These are phyloP conservation scores for Achaetomiella virescens DNA, from an alignment of 495 filamentous ascomycete species.

Conservation along the genomic window DNA sequence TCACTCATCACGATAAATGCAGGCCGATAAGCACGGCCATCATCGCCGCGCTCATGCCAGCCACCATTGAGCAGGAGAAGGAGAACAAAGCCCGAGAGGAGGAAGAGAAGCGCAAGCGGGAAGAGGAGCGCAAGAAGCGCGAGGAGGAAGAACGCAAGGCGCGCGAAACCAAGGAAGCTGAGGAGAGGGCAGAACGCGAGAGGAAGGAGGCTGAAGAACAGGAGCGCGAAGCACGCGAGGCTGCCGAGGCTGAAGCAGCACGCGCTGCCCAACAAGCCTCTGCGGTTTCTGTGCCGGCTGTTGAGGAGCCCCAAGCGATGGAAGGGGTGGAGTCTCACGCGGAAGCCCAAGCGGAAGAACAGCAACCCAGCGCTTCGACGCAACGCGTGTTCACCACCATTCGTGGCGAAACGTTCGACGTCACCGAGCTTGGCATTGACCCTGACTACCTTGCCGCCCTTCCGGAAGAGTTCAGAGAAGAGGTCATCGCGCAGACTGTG, in stretches of 20 bases:
- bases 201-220: constrained; percentile 54
- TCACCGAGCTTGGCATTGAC: constrained; percentile 91
- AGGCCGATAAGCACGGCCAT: constrained; percentile 61
- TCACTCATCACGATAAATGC: constrained; percentile 62
- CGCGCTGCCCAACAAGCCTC: constrained; percentile 34
- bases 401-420: constrained; percentile 77
- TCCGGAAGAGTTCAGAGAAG: constrained; percentile 90
- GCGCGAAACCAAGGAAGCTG: constrained; percentile 53
- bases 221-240: constrained; percentile 44
- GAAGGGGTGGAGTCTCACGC: constrained; percentile 71
- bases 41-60: constrained; percentile 67
- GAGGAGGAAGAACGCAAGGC: constrained; percentile 49
- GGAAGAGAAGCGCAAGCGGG: constrained; percentile 55
- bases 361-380: constrained; percentile 23
- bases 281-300: constrained; percentile 13
- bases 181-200: constrained; percentile 50
- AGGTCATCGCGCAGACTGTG: constrained; percentile 85
- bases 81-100: constrained; percentile 54
- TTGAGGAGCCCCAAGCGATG: constrained; percentile 59
- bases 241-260: constrained; percentile 45
- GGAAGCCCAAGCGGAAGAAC: constrained; percentile 20
- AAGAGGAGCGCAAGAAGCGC: constrained; percentile 56
- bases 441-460: constrained; percentile 87
- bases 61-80: constrained; percentile 74
- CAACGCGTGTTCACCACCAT: constrained; percentile 71